Evolutionary conservation across 257 asterid species (phyloP).

Genomic region (Solanum tarapatanum): DNA sequence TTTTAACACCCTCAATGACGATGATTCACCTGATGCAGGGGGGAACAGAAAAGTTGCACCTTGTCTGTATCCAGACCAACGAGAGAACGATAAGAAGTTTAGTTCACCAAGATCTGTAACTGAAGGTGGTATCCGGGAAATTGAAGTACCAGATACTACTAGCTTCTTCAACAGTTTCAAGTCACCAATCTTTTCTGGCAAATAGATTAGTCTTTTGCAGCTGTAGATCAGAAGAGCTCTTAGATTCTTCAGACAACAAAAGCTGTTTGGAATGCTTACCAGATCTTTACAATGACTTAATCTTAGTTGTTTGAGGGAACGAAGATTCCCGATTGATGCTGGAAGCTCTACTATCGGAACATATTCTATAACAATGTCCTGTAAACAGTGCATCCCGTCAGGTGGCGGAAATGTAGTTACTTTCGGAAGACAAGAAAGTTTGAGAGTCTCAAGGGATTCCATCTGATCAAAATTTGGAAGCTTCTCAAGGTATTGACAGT

Average conservation of each 20-base stretch:
- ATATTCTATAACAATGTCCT: background rate
- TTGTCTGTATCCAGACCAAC: background rate
- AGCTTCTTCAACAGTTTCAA: background rate
- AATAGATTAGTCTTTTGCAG: background rate
- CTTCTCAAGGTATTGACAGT: background rate
- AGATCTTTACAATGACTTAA: background rate
- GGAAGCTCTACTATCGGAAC: background rate
- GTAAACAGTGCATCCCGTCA: background rate
- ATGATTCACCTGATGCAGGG: background rate
- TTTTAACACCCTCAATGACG: background rate
- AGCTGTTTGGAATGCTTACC: background rate
- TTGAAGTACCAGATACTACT: background rate
- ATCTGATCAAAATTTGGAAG: background rate
- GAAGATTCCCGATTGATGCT: background rate
- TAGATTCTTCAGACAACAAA: background rate
- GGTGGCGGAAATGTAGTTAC: background rate
- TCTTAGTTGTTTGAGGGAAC: background rate
- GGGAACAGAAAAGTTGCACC: slow-evolving; percentile 1
- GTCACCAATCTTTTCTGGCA: background rate
- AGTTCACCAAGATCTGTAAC: background rate
- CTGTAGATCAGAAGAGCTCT: background rate
- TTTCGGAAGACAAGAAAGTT: background rate
- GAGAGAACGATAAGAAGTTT: background rate
- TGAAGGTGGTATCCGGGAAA: background rate
- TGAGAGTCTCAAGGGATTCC: slow-evolving; percentile 1